Evolutionary conservation across 2,329 filamentous ascomycete genomes (phyloP), one percentile per base, ranked within the genome.

Genomic region (Tolypocladium pustulatum): DNA sequence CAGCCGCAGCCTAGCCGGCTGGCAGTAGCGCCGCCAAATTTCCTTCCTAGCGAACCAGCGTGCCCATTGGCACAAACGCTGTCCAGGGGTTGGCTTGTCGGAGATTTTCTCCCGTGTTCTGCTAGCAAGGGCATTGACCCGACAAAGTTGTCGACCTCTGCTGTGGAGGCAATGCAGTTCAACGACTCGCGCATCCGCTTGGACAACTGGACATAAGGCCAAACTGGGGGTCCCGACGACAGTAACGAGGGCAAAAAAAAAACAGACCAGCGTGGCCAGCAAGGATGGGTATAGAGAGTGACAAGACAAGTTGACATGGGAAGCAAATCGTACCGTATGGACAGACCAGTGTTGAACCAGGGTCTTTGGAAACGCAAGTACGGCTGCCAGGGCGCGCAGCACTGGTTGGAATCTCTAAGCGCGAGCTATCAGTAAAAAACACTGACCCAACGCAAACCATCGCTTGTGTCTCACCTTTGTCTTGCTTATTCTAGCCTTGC

Each of bases 401-500:
- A 27, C 20, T 32, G 25, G 17, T 34, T 38, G 40, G 20, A 54
- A 27, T 53, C 40, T 25, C 37, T 55, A 38, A 25, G 13, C 36
- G 52, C 38, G 17, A 51, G 46, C 57, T 61, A 53, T 62, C 56
- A 62, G 57, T 54, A 25, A 57, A 43, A 30, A 25, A 55, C 38
- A n/a, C 46, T 54, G 41, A 34, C 20, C 27, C 51, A 58, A 57
- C 49, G 59, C 61, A 58, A 58, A 51, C 58, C 57, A 62, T 59
- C 27, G 56, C 30, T 25, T 13, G 6, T 59, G 61, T 62, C 55
- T 62, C 43, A 60, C 60, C 40, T 49, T 58, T 49, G 38, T 51
- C 43, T 51, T 53, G 25, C 38, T 37, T 43, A 41, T 51, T 54
- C 40, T 40, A 36, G 38, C 38, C 27, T 55, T 32, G 38, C 38